Percentiles rank a stretch among this genome's conserved stretches.
These are phyloP conservation scores for Parachaetomium inaequale DNA, from an alignment of 495 filamentous ascomycete genomes.

Conservation along the genomic window DNA sequence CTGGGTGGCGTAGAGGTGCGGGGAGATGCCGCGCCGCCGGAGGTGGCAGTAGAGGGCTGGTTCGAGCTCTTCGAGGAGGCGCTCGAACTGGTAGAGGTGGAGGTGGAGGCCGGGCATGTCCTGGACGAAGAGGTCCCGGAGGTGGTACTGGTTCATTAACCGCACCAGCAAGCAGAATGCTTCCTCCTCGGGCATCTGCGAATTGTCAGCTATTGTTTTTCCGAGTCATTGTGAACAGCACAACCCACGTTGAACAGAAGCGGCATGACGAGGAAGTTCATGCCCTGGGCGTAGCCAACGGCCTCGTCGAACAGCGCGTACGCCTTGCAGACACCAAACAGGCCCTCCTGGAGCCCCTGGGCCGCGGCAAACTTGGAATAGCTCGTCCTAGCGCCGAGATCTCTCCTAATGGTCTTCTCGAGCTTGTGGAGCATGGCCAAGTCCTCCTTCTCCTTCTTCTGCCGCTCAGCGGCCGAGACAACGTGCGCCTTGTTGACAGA, in stretches of 20 bases:
- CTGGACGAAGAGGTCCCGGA: constrained; percentile 89
- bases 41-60: constrained; percentile 95
- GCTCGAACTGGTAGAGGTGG: constrained; percentile 91
- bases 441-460: constrained; percentile 74
- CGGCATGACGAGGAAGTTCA: constrained; percentile 99
- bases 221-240: neutral
- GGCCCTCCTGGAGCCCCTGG: constrained; percentile 85
- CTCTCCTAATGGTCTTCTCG: constrained; percentile 85
- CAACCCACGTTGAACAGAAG: constrained; percentile 82
- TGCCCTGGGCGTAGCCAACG: constrained; percentile 96
- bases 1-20: constrained; percentile 93
- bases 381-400: constrained; percentile 88
- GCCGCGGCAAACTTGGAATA: constrained; percentile 90
- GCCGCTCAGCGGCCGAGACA: constrained; percentile 59
- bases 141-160: constrained; percentile 93
- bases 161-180: constrained; percentile 90
- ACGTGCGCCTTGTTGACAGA: constrained; percentile 63
- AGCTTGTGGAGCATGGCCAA: constrained; percentile 67
- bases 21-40: constrained; percentile 77
- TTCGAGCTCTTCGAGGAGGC: constrained; percentile 89
- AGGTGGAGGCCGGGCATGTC: constrained; percentile 97
- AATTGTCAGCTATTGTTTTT: neutral
- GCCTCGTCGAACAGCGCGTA: constrained; percentile 93
- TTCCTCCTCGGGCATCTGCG: constrained; percentile 92
- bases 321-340: constrained; percentile 95